Base-by-base conservation (phyloP, 495 filamentous ascomycete genomes). In the Daldinia vernicosa region DNA sequence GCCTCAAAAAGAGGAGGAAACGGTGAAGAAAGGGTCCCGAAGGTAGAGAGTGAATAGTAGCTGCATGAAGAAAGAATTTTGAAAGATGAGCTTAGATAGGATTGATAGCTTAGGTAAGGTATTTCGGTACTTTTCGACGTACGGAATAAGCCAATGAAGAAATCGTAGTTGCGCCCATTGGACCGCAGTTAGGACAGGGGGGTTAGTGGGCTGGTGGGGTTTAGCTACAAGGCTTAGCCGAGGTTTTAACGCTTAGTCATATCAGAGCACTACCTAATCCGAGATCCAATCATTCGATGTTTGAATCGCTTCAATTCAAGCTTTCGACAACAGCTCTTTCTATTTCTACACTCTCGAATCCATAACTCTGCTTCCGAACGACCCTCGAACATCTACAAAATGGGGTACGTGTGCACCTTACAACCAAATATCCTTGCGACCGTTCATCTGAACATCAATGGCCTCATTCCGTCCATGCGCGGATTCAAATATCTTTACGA, bases 231-330 rank as follows among this genome's bases (percentile, higher is more conserved):
- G 1, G 22, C 63, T 71, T 66, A 63, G 27, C 73, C 74, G 74
- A 70, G 14, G 30, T 65, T 74, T 69, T 63, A 3, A 35, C 75
- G 75, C 65, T 77, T 74, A 75, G 67, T 76, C 73, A 77, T 58
- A 39, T 28, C 14, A 55, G 28, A 72, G 3, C n/a, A 43, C 37
- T 60, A 57, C 66, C 35, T 54, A 63, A 57, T 57, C 51, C 37
- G 43, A 33, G 37, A 60, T 60, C 72, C 72, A 71, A 75, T 75
- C 75, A 71, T 75, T 72, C 72, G 69, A 76, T 57, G 24, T n/a
- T 56, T 12, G 32, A 68, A 62, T 61, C 30, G 53, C 53, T 62
- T 54, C 60, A 52, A 24, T 64, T 60, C 63, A 73, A 71, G 71
- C 63, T 39, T 67, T 63, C 53, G 60, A 73, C 66, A 70, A 45